Conservation (phyloP, 495 filamentous ascomycete genomes). For the Penicillium salamii region DNA sequence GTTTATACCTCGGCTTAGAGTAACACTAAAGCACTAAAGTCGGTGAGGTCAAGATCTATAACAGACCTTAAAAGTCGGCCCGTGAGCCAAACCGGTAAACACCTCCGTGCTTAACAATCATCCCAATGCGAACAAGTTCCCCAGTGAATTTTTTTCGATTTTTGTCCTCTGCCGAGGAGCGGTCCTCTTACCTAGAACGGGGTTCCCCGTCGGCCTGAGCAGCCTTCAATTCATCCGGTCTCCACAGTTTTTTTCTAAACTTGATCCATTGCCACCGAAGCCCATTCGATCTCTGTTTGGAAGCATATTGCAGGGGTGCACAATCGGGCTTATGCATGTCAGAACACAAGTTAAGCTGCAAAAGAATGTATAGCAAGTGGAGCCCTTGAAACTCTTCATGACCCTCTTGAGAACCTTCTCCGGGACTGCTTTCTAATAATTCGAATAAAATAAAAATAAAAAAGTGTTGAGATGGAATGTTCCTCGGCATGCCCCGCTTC, state of each 20-base stretch:
- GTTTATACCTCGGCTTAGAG: too few species aligned
- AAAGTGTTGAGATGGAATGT: not conserved
- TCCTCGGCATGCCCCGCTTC: slow-evolving; percentile 24
- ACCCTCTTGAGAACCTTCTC: slow-evolving; percentile 34
- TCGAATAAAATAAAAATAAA: not conserved
- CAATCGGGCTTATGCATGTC: not conserved
- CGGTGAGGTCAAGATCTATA: not conserved
- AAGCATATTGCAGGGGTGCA: not conserved
- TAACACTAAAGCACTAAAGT: too few species aligned
- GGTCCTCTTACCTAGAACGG: slow-evolving; percentile 32
- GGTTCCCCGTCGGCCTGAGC: slow-evolving; percentile 19
- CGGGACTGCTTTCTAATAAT: slow-evolving; percentile 28
- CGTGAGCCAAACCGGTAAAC: not conserved
- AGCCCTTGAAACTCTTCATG: slow-evolving; percentile 4
- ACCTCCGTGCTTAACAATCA: slow-evolving; percentile 10
- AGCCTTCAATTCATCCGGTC: slow-evolving; percentile 19
- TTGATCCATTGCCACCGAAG: slow-evolving; percentile 4
- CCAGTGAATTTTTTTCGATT: not conserved
- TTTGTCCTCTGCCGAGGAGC: not conserved
- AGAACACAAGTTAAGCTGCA: not conserved
- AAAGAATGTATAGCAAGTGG: slow-evolving; percentile 11
- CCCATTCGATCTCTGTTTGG: too few species aligned
- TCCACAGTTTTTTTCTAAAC: slow-evolving; percentile 15
- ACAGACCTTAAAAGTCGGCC: not conserved
- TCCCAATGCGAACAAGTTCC: not conserved